Base-by-base conservation (phyloP, 305 asterid species). In the Salvia sclarea region DNA sequence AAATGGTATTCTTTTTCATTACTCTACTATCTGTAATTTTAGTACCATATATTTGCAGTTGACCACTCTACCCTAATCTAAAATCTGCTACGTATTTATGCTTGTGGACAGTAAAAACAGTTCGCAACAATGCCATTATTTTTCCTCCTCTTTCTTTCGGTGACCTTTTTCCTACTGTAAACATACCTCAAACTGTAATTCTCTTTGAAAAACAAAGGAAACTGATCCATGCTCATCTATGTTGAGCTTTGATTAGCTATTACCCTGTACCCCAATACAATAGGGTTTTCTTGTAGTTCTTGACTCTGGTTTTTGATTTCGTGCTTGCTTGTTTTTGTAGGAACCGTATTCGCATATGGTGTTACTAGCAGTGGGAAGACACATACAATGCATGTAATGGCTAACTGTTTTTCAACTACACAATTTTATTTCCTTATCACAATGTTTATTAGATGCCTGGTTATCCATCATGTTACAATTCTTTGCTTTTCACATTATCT, bases 331-430 rank as follows among this genome's bases (percentile, higher is more conserved):
- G 47, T 37, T 69, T 67, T 61, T 74, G 81, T 73, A 86, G 92
- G 92, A 50, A 86, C 92, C 9, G 92, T 86, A 25, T 85, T 85
- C 17, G 88, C 91, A 2, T 85, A 85, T 66, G 90, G 90, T 61
- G 91, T 85, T 64, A 85, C 92, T 21, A 86, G 92, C 85, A 86
- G 92, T 66, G 92, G 92, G 73, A 86, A 86, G 84, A 86, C 92
- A 35, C 92, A 86, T 65, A 86, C 92, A 16, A 86, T 84, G 92
- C 92, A 86, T 83, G 92, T 86, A 83, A 78, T 73, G 68, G 50
- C 70, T 69, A 30, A 38, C 61, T 49, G 30, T 65, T 63, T 68
- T 45, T 28, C 20, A 24, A 16, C 52, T 40, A 49, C 53, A 18
- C n/a, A 12, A 14, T 52, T 38, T 78, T 67, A 20, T 47, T 47